Evolutionary conservation across 345 rosid species (phyloP).

Genomic region (Sapria himalayana): DNA sequence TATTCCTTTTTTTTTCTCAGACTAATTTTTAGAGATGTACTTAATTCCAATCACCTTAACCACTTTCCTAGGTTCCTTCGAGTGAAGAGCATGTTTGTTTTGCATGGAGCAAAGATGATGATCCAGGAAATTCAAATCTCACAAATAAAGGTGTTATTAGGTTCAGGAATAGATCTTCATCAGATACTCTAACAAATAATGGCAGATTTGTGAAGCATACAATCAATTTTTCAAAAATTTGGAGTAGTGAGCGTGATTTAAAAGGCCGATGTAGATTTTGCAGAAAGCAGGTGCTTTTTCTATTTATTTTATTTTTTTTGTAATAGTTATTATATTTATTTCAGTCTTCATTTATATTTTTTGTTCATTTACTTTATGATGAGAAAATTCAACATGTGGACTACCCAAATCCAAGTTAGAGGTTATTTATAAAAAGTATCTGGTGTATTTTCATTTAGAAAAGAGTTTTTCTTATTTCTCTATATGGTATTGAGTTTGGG

Average conservation of each 20-base stretch:
- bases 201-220: slow-evolving; percentile 49
- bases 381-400: too few relatives aligned
- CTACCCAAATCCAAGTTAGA: too few relatives aligned
- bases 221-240: slow-evolving; percentile 56
- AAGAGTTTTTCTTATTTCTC: too few relatives aligned
- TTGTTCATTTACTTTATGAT: background rate
- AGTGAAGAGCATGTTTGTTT: slow-evolving; percentile 68
- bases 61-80: slow-evolving; percentile 55
- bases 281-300: slow-evolving; percentile 46
- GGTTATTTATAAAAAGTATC: too few relatives aligned
- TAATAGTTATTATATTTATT: background rate
- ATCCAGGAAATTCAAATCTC: slow-evolving; percentile 17
- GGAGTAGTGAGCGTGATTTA: slow-evolving; percentile 69
- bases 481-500: too few relatives aligned
- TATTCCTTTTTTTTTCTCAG: too few relatives aligned
- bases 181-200: slow-evolving; percentile 26
- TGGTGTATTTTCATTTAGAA: too few relatives aligned
- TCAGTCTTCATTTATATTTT: background rate
- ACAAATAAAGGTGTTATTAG: slow-evolving; percentile 28
- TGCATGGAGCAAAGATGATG: slow-evolving; percentile 51
- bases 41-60: too few relatives aligned
- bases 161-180: slow-evolving; percentile 44
- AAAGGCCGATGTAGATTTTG: slow-evolving; percentile 58
- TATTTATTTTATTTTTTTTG: slow-evolving; percentile 5
- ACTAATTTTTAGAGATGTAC: too few relatives aligned